Evolutionary conservation across 2,329 filamentous ascomycete species (phyloP).

Genomic region (Fusarium sp.): DNA sequence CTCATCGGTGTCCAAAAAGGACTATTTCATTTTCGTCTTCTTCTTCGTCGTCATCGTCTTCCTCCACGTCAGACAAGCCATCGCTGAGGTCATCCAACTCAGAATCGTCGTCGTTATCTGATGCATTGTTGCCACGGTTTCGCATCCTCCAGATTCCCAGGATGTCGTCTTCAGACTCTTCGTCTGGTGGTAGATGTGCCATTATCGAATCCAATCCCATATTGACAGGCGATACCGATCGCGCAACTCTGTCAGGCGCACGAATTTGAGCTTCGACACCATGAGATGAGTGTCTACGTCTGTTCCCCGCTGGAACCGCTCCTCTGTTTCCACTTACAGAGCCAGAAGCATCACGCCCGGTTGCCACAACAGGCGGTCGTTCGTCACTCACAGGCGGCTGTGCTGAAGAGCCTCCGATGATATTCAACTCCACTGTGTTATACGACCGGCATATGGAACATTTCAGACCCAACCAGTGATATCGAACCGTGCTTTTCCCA

Average conservation of each 20-base stretch:
- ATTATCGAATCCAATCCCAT: slow-evolving; percentile 47
- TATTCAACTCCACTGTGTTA: slow-evolving; percentile 75
- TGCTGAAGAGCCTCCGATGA: slow-evolving; percentile 61
- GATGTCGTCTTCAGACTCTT: slow-evolving; percentile 68
- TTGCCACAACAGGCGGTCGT: slow-evolving; percentile 31
- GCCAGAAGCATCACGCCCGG: slow-evolving; percentile 23
- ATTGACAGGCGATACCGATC: slow-evolving; percentile 60
- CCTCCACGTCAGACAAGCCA: slow-evolving; percentile 58
- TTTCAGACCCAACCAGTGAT: slow-evolving; percentile 95
- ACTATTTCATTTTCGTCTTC: slow-evolving; percentile 66
- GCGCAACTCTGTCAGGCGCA: slow-evolving; percentile 58
- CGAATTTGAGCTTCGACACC: slow-evolving; percentile 52
- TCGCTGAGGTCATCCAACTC: slow-evolving; percentile 60
- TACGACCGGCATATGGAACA: slow-evolving; percentile 81
- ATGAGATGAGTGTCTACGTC: slow-evolving; percentile 58
- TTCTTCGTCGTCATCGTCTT: slow-evolving; percentile 64
- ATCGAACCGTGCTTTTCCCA: slow-evolving; percentile 85
- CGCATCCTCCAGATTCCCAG: slow-evolving; percentile 68
- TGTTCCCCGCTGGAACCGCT: slow-evolving; percentile 40
- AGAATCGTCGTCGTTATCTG: slow-evolving; percentile 62
- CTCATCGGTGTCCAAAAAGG: slow-evolving; percentile 64
- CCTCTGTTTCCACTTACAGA: slow-evolving; percentile 31
- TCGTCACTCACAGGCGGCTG: slow-evolving; percentile 47
- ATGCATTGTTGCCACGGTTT: slow-evolving; percentile 62
- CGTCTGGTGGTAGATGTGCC: slow-evolving; percentile 51